Evolutionary conservation across 345 rosid genomes (phyloP).

Genomic region (sweet orange (Citrus sinensis)): DNA sequence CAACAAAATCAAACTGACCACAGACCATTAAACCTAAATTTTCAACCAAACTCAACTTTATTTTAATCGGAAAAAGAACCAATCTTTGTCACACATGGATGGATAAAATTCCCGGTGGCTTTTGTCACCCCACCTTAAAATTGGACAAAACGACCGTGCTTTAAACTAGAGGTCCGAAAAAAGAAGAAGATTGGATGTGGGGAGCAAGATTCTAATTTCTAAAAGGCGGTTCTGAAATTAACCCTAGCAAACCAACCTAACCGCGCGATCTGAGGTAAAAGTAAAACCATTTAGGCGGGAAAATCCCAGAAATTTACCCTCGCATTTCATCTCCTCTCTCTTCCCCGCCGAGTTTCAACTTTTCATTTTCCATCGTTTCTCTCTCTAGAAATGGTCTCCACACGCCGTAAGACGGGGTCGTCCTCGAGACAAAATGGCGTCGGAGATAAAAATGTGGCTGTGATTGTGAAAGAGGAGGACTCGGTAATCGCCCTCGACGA

Average conservation of each 20-base stretch:
- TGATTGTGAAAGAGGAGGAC: constrained; percentile 15
- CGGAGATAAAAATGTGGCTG: background rate
- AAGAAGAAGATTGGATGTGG: background rate
- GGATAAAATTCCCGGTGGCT: no score
- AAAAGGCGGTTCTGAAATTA: constrained; percentile 9
- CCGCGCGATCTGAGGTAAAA: constrained; percentile 8
- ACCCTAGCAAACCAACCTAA: constrained; percentile 20
- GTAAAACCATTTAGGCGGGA: constrained; percentile 25
- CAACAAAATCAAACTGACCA: no score
- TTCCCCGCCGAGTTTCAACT: background rate
- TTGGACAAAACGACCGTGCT: background rate
- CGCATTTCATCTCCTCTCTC: background rate
- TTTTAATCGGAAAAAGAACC: no score
- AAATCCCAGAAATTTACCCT: constrained; percentile 11
- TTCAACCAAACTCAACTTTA: no score
- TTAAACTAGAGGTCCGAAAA: background rate
- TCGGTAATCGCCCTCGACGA: constrained; percentile 20
- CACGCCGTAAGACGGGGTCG: constrained; percentile 23
- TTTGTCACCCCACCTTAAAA: no score
- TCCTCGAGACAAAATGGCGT: background rate
- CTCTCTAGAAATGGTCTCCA: constrained; percentile 32
- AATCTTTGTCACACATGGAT: no score
- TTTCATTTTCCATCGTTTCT: background rate
- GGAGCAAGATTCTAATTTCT: background rate
- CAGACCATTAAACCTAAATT: no score